These are phyloP conservation scores for Myriangium duriaei DNA, from an alignment of 2,329 filamentous ascomycete species.

Conservation along the genomic window DNA sequence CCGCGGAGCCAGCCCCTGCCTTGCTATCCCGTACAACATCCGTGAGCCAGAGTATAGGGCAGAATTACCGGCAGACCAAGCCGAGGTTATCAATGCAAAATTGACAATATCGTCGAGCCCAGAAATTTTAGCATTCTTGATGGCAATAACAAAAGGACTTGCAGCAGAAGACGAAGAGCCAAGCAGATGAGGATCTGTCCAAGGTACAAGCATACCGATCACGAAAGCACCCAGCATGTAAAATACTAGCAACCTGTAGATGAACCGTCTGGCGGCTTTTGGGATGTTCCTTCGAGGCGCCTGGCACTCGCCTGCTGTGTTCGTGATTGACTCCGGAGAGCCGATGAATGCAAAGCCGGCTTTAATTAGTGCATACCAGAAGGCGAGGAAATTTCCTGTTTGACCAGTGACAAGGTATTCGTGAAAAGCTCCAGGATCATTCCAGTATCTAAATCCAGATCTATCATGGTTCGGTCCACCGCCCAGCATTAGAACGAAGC, in stretches of 20 bases:
- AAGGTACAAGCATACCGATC: conserved; percentile 45
- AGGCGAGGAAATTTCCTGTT: conserved; percentile 38
- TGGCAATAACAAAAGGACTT: conserved; percentile 38
- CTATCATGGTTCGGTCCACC: conserved; percentile 40
- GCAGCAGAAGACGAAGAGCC: conserved; percentile 26
- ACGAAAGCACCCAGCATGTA: conserved; percentile 45
- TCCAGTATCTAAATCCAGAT: conserved; percentile 41
- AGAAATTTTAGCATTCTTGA: conserved; percentile 37
- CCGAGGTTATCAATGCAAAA: conserved; percentile 52
- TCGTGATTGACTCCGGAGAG: conserved; percentile 43
- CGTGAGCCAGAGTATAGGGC: conserved; percentile 40
- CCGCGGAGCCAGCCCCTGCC: conserved; percentile 51
- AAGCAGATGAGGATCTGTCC: conserved; percentile 25
- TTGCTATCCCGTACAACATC: conserved; percentile 40
- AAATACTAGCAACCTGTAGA: conserved; percentile 51
- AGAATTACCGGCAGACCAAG: conserved; percentile 42
- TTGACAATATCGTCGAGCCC: conserved; percentile 55
- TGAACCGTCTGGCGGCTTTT: conserved; percentile 45
- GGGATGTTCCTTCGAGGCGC: conserved; percentile 47
- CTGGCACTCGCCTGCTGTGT: conserved; percentile 45
- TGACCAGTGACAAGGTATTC: conserved; percentile 34
- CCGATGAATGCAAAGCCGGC: conserved; percentile 42
- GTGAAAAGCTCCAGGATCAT: conserved; percentile 37
- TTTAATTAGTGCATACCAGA: conserved; percentile 24
- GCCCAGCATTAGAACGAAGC: conserved; percentile 45